A percentile compares a stretch with the other conserved stretches of the same genome.
phyloP scores from a whole-genome alignment of 2,329 filamentous ascomycete species.

The Reticulascus tulasneorum region DNA sequence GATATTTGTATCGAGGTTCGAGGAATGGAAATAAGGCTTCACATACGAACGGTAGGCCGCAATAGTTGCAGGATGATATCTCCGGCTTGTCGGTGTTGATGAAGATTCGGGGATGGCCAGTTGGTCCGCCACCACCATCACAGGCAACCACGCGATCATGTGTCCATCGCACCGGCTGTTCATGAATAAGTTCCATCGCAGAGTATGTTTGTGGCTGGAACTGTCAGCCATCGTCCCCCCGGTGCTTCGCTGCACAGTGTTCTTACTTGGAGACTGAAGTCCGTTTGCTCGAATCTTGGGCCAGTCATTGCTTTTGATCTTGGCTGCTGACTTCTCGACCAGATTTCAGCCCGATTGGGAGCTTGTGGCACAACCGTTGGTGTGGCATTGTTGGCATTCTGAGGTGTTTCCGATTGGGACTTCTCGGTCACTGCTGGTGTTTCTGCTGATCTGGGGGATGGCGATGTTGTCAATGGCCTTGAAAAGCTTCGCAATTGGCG shows the following conservation, averaged over 20 bases:
- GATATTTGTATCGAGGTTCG: no score
- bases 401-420: slow-evolving; percentile 36
- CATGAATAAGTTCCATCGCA: slow-evolving; percentile 93
- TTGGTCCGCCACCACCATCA: slow-evolving; percentile 85
- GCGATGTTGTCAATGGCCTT: slow-evolving; percentile 46
- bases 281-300: slow-evolving; percentile 94
- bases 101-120: slow-evolving; percentile 89
- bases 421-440: slow-evolving; percentile 36
- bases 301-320: slow-evolving; percentile 84
- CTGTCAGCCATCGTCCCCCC: slow-evolving; percentile 22
- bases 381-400: slow-evolving; percentile 36
- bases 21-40: no score
- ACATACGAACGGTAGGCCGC: slow-evolving; percentile 86
- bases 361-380: slow-evolving; percentile 65
- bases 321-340: slow-evolving; percentile 83
- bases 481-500: slow-evolving; percentile 39
- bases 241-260: slow-evolving; percentile 8
- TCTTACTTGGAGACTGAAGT: slow-evolving; percentile 84
- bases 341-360: slow-evolving; percentile 76
- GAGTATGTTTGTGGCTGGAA: slow-evolving; percentile 78
- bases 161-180: slow-evolving; percentile 90
- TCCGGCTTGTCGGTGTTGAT: slow-evolving; percentile 98
- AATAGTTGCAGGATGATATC: slow-evolving; percentile 88
- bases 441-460: slow-evolving; percentile 24
- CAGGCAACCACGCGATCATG: slow-evolving; percentile 78